Base-by-base conservation (phyloP, 2,329 filamentous ascomycete genomes). In the Calonectria pseudoreteaudii region DNA sequence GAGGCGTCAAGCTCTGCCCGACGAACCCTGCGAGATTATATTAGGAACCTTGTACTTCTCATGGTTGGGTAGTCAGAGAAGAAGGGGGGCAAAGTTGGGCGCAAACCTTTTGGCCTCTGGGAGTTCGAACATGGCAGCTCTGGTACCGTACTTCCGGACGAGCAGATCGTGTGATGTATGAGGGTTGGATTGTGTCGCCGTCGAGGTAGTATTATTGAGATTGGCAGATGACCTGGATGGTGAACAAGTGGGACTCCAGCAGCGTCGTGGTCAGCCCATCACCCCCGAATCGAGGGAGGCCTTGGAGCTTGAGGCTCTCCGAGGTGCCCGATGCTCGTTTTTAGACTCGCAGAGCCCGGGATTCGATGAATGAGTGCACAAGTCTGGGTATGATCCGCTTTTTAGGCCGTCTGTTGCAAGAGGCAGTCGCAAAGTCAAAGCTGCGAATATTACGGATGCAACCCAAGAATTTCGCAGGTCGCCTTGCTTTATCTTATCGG, bases 1-100 rank as follows among this genome's bases (percentile, higher is more conserved):
- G 86, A 86, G 60, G 81, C 83, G 71, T 86, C 85, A 26, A 92
- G 82, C 49, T 92, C 90, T 75, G 89, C 86, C 69, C 91, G 87
- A 36, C 90, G 87, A 68, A 92, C 88, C 75, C 91, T 91, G 69
- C 7, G 26, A 23, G 14, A 52, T 23, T 31, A 13, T 20, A 36
- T 80, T 62, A 80, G 73, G 36, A 41, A 69, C 34, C 28, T 34
- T 18, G 13, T 31, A 14, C 44, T 53, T n/a, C 56, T 31, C 5
- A 31, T 23, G 14, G 16, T n/a, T 56, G 14, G 44, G n/a, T 13
- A 28, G 28, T 5, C 18, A 9, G 31, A 49, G 62, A 38, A n/a
- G 10, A 1, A 49, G 60, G 18, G n/a, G 14, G 38, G 44, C 41
- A 60, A 31, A 16, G 31, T 31, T 44, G 31, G 60, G 60, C 65